Base-by-base conservation (phyloP, 2,329 filamentous ascomycete species). In the Pseudogymnoascus sp. region DNA sequence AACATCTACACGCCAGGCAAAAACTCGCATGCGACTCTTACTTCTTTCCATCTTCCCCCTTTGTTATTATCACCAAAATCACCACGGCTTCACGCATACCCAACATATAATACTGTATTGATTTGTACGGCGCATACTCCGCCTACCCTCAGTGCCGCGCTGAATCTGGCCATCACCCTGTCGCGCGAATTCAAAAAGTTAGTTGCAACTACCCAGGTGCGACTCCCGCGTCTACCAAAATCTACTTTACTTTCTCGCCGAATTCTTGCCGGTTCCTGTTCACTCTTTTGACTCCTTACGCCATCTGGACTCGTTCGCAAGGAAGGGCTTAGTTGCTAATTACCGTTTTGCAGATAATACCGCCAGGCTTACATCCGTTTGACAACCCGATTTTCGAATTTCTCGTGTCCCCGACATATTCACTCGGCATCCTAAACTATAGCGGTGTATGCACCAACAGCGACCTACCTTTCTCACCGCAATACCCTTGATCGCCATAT, bases 1-100 rank as follows among this genome's bases (percentile, higher is more conserved):
- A 57, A 57, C 51, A 57, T 57, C 51, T 57, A 57, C 51, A 57
- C 51, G 51, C 51, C 51, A 57, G 51, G 28, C 51, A 57, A 57
- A 57, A 57, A 34, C 51, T 57, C 51, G 51, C 51, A 57, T 57
- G 51, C 51, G 51, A 28, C 51, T 57, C 28, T 19, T 36, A 34
- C 28, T 14, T 57, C 28, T 19, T 21, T 14, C 51, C 51, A 36
- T 34, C 51, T 34, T 34, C 25, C 51, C 51, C 51, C 28, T 57
- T 57, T 57, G 51, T 57, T 57, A 57, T 57, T 36, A 57, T 57
- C 51, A 57, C 51, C 51, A 57, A 57, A 57, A 57, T 4, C 51
- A 57, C 10, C 28, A 57, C 51, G 51, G 28, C 51, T 16, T 57
- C 51, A 34, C 51, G 3, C 51, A 34, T 57, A 14, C 28, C 16